Base-by-base conservation (phyloP, 768 basidiomycete species). In the Russula dissimulans region DNA sequence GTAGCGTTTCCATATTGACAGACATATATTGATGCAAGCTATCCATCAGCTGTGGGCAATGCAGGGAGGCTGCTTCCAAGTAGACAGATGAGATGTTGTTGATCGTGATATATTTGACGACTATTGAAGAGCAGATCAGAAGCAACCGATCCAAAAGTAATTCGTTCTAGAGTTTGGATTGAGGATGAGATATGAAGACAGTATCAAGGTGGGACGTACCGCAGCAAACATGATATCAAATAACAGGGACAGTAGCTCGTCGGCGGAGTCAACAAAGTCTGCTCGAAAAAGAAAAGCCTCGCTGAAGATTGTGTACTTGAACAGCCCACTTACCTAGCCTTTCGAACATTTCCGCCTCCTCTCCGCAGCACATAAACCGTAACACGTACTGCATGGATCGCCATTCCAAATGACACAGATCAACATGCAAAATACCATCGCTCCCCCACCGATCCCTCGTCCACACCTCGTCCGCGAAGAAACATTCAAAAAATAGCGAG, bases 391-490 rank as follows among this genome's bases (percentile, higher is more conserved):
- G 74, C 85, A 95, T 87, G 5, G 82, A 79, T 56, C 80, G 77
- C 85, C 86, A 91, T 31, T 74, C 73, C 60, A 92, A 66, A 71
- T 97, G 93, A 59, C 70, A 70, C 76, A 97, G 74, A 65, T 90
- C 73, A 45, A 98, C 72, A n/a, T 72, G 71, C 8, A 95, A 66
- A 11, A 77, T 73, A 1, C 85, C 87, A 6, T 74, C 68, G 66
- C 69, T 17, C 55, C 70, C 61, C 77, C 84, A 81, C 32, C 93
- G 78, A 41, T 77, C 76, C 29, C 56, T 67, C 12, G 89, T 90
- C 95, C 97, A 99, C 38, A 83, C 89, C 15, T 77, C 74, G 66
- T 93, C 85, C 44, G 83, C 83, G 70, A 95, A 93, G 72, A 99
- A 87, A 36, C 81, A 81, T 10, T 83, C 75, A 69, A 99, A 97